Evolutionary conservation across 768 basidiomycete genomes (phyloP).

Genomic region (Lactifluus piperatus): DNA sequence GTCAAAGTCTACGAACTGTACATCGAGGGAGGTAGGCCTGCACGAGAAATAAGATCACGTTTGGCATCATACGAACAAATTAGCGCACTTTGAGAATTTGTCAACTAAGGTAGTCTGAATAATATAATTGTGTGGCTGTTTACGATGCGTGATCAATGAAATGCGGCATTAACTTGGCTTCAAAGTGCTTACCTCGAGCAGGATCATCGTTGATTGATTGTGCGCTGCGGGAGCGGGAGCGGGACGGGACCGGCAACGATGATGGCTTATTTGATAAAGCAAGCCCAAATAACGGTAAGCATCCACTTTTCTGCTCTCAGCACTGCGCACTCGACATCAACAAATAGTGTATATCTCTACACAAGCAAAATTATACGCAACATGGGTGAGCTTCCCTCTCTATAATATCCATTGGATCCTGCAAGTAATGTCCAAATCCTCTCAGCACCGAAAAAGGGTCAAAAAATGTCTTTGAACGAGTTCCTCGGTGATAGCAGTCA

Average conservation of each 20-base stretch:
- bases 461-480: constrained; percentile 89
- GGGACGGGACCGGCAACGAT: neutral
- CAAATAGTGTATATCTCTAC: neutral
- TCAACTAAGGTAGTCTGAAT: constrained; percentile 85
- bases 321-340: constrained; percentile 1
- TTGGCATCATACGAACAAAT: neutral
- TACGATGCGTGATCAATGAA: neutral
- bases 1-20: constrained; percentile 97
- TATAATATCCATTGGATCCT: neutral
- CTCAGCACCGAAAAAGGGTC: constrained; percentile 83
- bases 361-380: constrained; percentile 17
- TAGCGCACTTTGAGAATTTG: constrained; percentile 71
- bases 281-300: constrained; percentile 22
- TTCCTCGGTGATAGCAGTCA: constrained; percentile 83
- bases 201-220: constrained; percentile 65
- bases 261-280: neutral
- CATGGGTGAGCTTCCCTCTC: constrained; percentile 26
- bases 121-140: constrained; percentile 83
- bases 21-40: constrained; percentile 87
- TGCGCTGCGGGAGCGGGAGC: too few species aligned
- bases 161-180: neutral
- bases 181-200: constrained; percentile 58
- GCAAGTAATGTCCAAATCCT: constrained; percentile 2
- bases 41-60: constrained; percentile 11
- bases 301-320: constrained; percentile 16